Percentiles rank a stretch among this genome's conserved stretches.
Conservation (phyloP, 768 basidiomycete species). For the Suillus sp. region DNA sequence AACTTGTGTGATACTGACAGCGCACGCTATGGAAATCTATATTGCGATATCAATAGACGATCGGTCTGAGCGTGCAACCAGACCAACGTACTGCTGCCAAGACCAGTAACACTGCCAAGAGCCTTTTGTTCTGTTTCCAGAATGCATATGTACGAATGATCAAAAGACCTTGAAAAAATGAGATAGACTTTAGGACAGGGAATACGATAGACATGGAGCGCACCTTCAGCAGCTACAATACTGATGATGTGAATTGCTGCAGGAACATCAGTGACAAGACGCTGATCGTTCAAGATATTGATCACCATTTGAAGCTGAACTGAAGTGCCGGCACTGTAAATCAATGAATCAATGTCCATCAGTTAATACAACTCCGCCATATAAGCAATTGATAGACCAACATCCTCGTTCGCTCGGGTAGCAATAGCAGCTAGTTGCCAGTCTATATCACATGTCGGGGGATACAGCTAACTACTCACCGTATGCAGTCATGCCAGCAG, state of each 20-base stretch:
- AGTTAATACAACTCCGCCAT: neutral
- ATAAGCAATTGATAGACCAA: neutral
- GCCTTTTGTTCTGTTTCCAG: constrained; percentile 9
- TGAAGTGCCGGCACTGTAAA: neutral
- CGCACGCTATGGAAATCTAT: neutral
- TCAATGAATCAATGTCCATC: neutral
- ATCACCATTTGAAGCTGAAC: neutral
- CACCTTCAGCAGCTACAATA: constrained; percentile 6
- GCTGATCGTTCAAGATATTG: neutral
- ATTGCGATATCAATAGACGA: neutral
- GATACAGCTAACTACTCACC: constrained; percentile 2
- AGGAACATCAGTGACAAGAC: neutral
- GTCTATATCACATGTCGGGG: neutral
- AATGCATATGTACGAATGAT: constrained; percentile 6
- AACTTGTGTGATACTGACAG: constrained; percentile 1
- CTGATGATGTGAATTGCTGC: constrained; percentile 8
- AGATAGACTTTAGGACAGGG: neutral
- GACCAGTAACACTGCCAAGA: constrained; percentile 1
- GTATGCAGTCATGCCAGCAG: constrained; percentile 13
- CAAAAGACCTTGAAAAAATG: constrained; percentile 1
- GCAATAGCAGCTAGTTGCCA: neutral
- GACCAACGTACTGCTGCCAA: constrained; percentile 5
- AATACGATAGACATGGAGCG: neutral
- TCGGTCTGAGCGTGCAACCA: neutral
- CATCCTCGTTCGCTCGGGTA: constrained; percentile 1